Conservation (phyloP, 257 asterid genomes). For the Primulina tabacum region DNA sequence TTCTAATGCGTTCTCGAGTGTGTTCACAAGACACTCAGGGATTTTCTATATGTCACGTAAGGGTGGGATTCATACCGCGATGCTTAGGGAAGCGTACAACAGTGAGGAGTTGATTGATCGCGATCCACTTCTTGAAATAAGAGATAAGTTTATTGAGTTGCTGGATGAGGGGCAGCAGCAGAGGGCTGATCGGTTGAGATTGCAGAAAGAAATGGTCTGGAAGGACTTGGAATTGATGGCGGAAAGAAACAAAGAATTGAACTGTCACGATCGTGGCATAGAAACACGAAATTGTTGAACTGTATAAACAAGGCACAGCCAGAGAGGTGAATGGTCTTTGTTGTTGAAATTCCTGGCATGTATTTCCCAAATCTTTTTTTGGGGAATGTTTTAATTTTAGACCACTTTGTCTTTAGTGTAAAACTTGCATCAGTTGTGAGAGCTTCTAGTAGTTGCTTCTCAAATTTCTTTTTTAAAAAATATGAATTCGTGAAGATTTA, state of each 20-base stretch:
- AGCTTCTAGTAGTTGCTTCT: not conserved
- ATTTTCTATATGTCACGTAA: conserved; percentile 77
- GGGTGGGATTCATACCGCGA: conserved; percentile 83
- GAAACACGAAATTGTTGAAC: conserved; percentile 23
- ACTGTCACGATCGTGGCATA: conserved; percentile 13
- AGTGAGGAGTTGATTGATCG: conserved; percentile 48
- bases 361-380: not conserved
- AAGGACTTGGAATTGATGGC: conserved; percentile 51
- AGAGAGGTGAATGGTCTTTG: not conserved
- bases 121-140: conserved; percentile 55
- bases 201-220: conserved; percentile 35
- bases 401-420: not conserved
- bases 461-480: not conserved
- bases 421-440: not conserved
- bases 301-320: conserved; percentile 6
- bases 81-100: conserved; percentile 87
- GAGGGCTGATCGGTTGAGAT: conserved; percentile 50
- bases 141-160: conserved; percentile 63
- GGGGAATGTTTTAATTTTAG: not conserved
- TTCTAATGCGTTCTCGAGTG: conserved; percentile 69
- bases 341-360: not conserved
- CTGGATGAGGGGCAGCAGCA: conserved; percentile 56
- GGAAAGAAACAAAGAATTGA: conserved; percentile 22
- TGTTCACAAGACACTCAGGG: conserved; percentile 87
- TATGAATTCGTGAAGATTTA: not conserved